A percentile compares a stretch with the other conserved stretches of the same genome.
phyloP scores from a whole-genome alignment of 805 yeast species.

The Myxozyma udenii region DNA sequence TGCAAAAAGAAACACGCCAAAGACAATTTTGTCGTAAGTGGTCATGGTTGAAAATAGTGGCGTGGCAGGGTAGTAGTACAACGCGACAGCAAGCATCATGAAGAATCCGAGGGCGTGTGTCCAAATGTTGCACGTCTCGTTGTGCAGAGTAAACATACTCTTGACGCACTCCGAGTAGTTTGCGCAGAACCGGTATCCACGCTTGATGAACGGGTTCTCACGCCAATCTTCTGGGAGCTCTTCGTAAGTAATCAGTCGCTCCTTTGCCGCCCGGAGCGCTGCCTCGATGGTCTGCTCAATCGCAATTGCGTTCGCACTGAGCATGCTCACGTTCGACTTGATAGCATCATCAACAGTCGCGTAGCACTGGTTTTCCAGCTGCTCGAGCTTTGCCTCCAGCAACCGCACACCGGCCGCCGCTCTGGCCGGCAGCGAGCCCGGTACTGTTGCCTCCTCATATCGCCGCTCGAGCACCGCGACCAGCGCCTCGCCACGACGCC shows the following conservation, averaged over 20 bases:
- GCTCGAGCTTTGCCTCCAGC: constrained; percentile 37
- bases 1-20: constrained; percentile 65
- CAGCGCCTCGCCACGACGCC: constrained; percentile 38
- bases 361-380: constrained; percentile 37
- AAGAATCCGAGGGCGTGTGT: constrained; percentile 74
- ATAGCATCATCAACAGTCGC: constrained; percentile 17
- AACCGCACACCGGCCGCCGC: constrained; percentile 35
- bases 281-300: constrained; percentile 21
- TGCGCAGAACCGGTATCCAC: constrained; percentile 80
- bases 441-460: constrained; percentile 21
- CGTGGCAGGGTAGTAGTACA: constrained; percentile 63
- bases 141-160: constrained; percentile 65
- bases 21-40: constrained; percentile 47
- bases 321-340: constrained; percentile 1
- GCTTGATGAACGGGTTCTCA: constrained; percentile 78
- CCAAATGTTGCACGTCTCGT: constrained; percentile 93
- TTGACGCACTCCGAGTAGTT: constrained; percentile 57
- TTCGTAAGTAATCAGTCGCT: constrained; percentile 65
- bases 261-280: constrained; percentile 33
- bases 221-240: constrained; percentile 92
- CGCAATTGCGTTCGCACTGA: constrained; percentile 19
- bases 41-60: constrained; percentile 45
- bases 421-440: constrained; percentile 30
- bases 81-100: constrained; percentile 53
- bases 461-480: constrained; percentile 34